Evolutionary conservation across 176 grass and related monocot genomes (phyloP), one percentile per base, ranked within the genome.

Genomic region (Alloteropsis semialata): DNA sequence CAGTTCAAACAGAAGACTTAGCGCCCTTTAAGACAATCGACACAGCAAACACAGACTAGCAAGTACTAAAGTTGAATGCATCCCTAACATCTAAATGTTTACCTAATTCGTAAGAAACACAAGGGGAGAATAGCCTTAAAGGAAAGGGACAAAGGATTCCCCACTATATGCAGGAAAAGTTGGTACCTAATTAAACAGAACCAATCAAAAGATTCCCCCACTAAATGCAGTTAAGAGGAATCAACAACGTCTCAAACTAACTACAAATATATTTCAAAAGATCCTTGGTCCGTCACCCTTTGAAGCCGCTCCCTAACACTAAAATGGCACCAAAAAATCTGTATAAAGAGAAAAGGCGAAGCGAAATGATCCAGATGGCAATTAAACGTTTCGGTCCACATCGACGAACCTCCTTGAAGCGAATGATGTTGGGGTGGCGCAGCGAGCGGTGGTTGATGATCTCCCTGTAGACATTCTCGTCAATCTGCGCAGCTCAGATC

Each of bases 391-490:
- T 56, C 21, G 18, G 0, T 4, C 64, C 67, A 30, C 55, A 58
- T 24, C 5, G 38, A 82, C 82, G 15, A 59, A 97, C 94, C 90
- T 97, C 94, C 88, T 90, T 97, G 89, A 97, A 97, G 60, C 94
- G 91, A 69, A 97, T 97, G 82, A 97, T 97, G 89, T 97, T 97
- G 41, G 94, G 94, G 80, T 97, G 91, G 59, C 94, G 91, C 70
- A 97, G 91, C 54, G 94, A 97, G 42, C 89, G 87, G 85, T 97
- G 94, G 87, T 97, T 97, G 45, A 97, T 97, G 82, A 97, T 97
- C 84, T 97, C 94, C 54, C 94, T 87, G 60, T 91, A 94, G 58
- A 97, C 94, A 84, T 97, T 97, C 82, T 97, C 94, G 72, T 97
- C 94, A 82, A 94, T 93, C 94, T 97, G 87, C 78, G 64, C 7